Conservation (phyloP, 768 basidiomycete species). For the Heimioporus sp. region DNA sequence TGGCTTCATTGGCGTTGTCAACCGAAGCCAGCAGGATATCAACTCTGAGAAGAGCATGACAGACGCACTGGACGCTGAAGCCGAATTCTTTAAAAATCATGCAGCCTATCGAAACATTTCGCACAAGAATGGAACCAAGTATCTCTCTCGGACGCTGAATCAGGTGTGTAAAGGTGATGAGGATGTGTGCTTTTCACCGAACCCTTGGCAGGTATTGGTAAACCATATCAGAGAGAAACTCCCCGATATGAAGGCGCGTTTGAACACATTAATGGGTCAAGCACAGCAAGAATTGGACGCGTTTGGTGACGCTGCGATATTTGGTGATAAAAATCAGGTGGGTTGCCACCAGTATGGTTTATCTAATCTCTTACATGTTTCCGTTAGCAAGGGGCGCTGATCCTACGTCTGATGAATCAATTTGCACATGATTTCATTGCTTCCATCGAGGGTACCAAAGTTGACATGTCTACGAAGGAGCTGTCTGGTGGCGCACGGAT, state of each 20-base stretch:
- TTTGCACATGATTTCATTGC: conserved; percentile 97
- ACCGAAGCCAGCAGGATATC: conserved; percentile 97
- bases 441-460: conserved; percentile 94
- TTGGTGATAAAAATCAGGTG: conserved; percentile 87
- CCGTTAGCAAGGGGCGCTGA: conserved; percentile 74
- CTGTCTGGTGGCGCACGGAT: conserved; percentile 96
- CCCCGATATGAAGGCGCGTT: conserved; percentile 97
- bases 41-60: conserved; percentile 80
- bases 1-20: conserved; percentile 97
- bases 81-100: conserved; percentile 89
- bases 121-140: conserved; percentile 97
- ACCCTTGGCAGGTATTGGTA: conserved; percentile 75
- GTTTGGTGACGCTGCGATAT: conserved; percentile 90
- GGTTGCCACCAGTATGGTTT: neutral
- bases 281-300: conserved; percentile 97
- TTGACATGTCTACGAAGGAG: conserved; percentile 97
- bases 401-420: conserved; percentile 97
- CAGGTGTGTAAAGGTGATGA: conserved; percentile 53
- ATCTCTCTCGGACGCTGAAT: conserved; percentile 89
- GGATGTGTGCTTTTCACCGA: neutral
- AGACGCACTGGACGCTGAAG: conserved; percentile 82
- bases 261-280: conserved; percentile 98
- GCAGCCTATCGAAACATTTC: conserved; percentile 93
- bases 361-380: conserved; percentile 9
- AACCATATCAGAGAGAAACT: conserved; percentile 98